Conservation (phyloP, 2,329 filamentous ascomycete species). For the Xylaria sp. region DNA sequence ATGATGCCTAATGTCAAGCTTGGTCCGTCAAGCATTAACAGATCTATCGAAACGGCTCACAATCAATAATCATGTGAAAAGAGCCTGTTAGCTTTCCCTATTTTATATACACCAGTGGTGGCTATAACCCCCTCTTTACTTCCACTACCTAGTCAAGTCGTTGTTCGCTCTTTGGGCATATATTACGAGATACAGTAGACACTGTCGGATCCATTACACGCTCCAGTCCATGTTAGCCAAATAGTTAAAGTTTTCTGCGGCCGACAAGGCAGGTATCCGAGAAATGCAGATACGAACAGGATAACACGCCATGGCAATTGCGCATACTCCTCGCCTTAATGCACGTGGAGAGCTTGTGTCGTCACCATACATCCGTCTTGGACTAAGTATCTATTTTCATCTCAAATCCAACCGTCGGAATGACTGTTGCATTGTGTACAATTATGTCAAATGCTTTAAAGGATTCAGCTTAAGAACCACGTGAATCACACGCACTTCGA, state of each 20-base stretch:
- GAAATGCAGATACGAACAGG: not conserved
- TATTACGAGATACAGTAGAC: not conserved
- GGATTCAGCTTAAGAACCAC: not conserved
- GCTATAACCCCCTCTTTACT: not conserved
- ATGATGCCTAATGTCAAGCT: conserved; percentile 5
- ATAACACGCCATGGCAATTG: not conserved
- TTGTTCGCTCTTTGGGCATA: not conserved
- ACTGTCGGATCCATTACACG: not conserved
- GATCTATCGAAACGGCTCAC: not conserved
- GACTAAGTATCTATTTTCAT: not conserved
- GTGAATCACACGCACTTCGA: not conserved
- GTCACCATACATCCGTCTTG: not conserved
- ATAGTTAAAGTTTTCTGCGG: conserved; percentile 1
- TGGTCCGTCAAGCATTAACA: not conserved
- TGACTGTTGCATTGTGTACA: not conserved
- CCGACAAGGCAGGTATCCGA: conserved; percentile 6
- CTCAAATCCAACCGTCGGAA: not conserved
- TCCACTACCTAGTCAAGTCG: not conserved
- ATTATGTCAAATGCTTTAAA: not conserved
- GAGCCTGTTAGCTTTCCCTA: not conserved
- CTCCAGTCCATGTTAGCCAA: not conserved
- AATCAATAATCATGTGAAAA: not conserved
- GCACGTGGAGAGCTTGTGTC: not conserved
- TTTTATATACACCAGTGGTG: not conserved
- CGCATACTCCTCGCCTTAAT: not conserved